phyloP scores from a whole-genome alignment of 108 stramenopile species.

The Cafeteria roenbergensis region DNA sequence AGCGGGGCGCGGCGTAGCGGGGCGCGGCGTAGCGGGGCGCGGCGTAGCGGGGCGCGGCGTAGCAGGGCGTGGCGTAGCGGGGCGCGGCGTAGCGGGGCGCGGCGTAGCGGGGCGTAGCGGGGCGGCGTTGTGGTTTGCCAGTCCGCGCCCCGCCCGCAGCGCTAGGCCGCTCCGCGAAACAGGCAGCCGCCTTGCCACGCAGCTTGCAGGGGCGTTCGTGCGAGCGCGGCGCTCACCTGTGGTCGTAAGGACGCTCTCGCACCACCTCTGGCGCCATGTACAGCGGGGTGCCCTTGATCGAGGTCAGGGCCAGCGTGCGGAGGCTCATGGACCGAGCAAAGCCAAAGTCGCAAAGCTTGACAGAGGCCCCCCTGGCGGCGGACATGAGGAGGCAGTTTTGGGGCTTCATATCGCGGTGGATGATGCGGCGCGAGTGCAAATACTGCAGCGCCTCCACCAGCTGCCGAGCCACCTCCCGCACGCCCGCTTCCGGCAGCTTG shows the following conservation, averaged over 20 bases:
- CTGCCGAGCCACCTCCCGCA: slow-evolving; percentile 50
- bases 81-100: too few species aligned
- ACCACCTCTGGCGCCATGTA: slow-evolving; percentile 61
- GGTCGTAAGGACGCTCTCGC: slow-evolving; percentile 52
- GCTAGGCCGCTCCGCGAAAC: too few species aligned
- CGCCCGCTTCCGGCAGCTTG: slow-evolving; percentile 35
- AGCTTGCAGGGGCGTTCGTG: too few species aligned
- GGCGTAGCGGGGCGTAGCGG: too few species aligned
- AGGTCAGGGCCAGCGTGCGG: slow-evolving; percentile 50
- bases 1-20: too few species aligned
- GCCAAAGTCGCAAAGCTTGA: slow-evolving; percentile 60
- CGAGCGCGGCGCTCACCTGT: neutral
- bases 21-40: too few species aligned
- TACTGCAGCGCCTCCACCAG: slow-evolving; percentile 50
- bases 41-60: too few species aligned
- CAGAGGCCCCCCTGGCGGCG: slow-evolving; percentile 33
- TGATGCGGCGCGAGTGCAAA: slow-evolving; percentile 50
- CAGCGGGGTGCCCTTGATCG: slow-evolving; percentile 57
- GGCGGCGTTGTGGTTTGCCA: too few species aligned
- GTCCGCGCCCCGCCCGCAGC: too few species aligned
- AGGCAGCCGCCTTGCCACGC: too few species aligned
- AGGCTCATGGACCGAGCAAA: slow-evolving; percentile 48
- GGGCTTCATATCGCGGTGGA: slow-evolving; percentile 32
- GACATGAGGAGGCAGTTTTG: slow-evolving; percentile 27
- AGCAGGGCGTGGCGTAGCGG: too few species aligned